Conservation (phyloP, 2,329 filamentous ascomycete genomes). For the Metarhizium humberi region DNA sequence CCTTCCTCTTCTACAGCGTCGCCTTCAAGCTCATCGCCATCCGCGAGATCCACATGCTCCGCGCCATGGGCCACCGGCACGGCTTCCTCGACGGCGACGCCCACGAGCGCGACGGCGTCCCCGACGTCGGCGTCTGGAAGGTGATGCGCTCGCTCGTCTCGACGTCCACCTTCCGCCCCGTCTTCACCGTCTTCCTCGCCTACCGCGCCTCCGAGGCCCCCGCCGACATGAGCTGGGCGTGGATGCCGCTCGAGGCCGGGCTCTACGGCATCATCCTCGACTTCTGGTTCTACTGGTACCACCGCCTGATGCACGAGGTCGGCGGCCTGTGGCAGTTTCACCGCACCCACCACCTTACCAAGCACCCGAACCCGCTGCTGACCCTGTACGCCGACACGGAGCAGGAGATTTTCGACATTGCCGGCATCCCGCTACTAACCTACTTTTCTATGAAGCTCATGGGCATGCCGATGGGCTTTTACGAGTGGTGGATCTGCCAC, state of each 20-base stretch:
- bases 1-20: conserved; percentile 17
- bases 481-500: conserved; percentile 36
- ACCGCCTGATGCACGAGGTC: conserved; percentile 28
- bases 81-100: conserved; percentile 17
- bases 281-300: not conserved
- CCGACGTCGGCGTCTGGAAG: conserved; percentile 19
- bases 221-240: conserved; percentile 12
- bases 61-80: conserved; percentile 18
- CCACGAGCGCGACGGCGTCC: conserved; percentile 24
- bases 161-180: conserved; percentile 12
- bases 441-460: conserved; percentile 23
- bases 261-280: not conserved
- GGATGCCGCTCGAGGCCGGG: conserved; percentile 17
- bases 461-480: conserved; percentile 33
- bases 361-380: conserved; percentile 16
- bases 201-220: conserved; percentile 11
- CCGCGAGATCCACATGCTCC: conserved; percentile 19
- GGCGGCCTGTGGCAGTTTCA: conserved; percentile 26
- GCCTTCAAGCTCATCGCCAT: conserved; percentile 23
- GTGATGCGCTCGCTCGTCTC: conserved; percentile 9
- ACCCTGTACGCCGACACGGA: conserved; percentile 28
- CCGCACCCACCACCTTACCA: conserved; percentile 27
- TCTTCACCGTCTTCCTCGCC: conserved; percentile 15
- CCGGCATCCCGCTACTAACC: conserved; percentile 27
- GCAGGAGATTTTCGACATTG: conserved; percentile 33